Conservation (phyloP, 805 yeast species). For the Candida jianshihensis region DNA sequence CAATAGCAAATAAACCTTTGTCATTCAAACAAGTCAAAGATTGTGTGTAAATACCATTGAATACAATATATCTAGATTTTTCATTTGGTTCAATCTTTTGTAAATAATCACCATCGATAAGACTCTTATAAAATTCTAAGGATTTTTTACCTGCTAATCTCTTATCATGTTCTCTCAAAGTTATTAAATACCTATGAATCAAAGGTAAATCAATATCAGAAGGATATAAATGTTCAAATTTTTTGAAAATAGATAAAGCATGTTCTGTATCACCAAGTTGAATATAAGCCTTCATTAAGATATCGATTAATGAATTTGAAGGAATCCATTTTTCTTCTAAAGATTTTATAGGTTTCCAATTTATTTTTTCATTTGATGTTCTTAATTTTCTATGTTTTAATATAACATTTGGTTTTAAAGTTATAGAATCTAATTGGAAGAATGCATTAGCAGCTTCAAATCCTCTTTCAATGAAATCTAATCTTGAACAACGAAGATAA, state of each 20-base stretch:
- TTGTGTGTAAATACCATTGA: slow-evolving; percentile 16
- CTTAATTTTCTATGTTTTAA: slow-evolving; percentile 1
- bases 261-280: slow-evolving; percentile 10
- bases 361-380: neutral
- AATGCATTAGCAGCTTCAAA: slow-evolving; percentile 11
- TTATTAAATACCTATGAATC: slow-evolving; percentile 15
- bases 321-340: slow-evolving; percentile 14
- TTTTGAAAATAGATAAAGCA: slow-evolving; percentile 8
- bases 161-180: slow-evolving; percentile 5
- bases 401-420: slow-evolving; percentile 2
- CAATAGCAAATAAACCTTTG: slow-evolving; percentile 15
- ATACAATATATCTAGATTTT: slow-evolving; percentile 18
- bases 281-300: slow-evolving; percentile 12
- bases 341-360: slow-evolving; percentile 1
- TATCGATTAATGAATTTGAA: slow-evolving; percentile 13
- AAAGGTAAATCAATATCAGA: slow-evolving; percentile 13
- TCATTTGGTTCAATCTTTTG: slow-evolving; percentile 7
- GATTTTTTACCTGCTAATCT: slow-evolving; percentile 10
- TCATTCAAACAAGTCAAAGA: slow-evolving; percentile 14
- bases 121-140: slow-evolving; percentile 11
- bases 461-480: slow-evolving; percentile 13
- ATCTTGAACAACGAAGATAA: slow-evolving; percentile 10
- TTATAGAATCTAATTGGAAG: slow-evolving; percentile 11
- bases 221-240: slow-evolving; percentile 8
- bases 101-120: slow-evolving; percentile 4